Evolutionary conservation across 768 basidiomycete genomes (phyloP).

Genomic region (Tremella yokohamensis): DNA sequence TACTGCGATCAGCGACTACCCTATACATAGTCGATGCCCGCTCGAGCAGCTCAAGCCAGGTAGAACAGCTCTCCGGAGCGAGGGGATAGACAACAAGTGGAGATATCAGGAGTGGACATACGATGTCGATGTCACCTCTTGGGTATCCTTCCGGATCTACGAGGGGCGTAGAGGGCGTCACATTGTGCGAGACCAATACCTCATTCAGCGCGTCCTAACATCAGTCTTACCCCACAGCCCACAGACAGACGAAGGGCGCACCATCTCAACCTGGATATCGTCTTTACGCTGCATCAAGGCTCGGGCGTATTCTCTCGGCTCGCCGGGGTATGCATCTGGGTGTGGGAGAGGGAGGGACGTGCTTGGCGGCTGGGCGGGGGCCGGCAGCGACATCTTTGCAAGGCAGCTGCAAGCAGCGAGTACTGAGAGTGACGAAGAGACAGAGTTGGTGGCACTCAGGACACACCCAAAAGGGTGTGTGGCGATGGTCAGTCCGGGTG

Average conservation of each 20-base stretch:
- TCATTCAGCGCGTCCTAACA: constrained; percentile 32
- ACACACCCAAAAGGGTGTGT: too few relatives aligned
- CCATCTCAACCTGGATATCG: constrained; percentile 68
- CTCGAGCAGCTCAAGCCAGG: too few relatives aligned
- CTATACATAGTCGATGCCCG: too few relatives aligned
- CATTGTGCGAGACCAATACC: constrained; percentile 36
- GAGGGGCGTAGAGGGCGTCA: constrained; percentile 59
- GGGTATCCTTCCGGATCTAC: constrained; percentile 88
- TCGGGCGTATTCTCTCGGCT: constrained; percentile 55
- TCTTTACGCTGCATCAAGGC: constrained; percentile 67
- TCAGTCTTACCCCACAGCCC: constrained; percentile 58
- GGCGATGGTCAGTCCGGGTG: too few relatives aligned
- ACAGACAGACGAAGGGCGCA: too few relatives aligned
- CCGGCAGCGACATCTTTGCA: constrained; percentile 18
- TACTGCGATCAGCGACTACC: constrained; percentile 25
- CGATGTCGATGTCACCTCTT: constrained; percentile 70
- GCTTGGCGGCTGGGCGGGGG: constrained; percentile 12
- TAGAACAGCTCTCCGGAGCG: too few relatives aligned
- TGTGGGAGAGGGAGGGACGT: constrained; percentile 34
- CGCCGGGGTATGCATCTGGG: constrained; percentile 38
- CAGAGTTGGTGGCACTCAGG: too few relatives aligned
- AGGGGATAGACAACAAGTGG: too few relatives aligned
- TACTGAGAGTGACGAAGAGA: too few relatives aligned
- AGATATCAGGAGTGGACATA: too few relatives aligned
- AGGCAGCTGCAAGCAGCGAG: background rate